phyloP scores from a whole-genome alignment of 148 eudicot species.

The Cornus controversa region DNA sequence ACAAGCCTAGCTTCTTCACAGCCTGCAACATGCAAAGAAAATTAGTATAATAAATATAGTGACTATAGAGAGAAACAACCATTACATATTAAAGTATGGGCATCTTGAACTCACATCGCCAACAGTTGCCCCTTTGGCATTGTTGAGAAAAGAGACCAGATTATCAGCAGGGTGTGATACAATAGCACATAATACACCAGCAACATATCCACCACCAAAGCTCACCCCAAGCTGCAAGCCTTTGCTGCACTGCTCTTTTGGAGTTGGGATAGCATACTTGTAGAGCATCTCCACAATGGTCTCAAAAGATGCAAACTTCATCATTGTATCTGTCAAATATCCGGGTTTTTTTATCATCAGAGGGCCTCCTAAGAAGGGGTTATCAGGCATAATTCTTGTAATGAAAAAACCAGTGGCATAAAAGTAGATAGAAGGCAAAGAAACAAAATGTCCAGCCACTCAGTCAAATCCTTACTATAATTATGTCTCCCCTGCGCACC shows the following conservation, averaged over 20 bases:
- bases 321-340: constrained; percentile 36
- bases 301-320: constrained; percentile 44
- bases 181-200: constrained; percentile 32
- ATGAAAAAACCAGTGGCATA: not conserved
- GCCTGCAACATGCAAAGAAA: constrained; percentile 18
- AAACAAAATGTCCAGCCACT: not conserved
- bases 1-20: constrained; percentile 28
- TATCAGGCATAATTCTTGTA: not conserved
- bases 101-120: constrained; percentile 25
- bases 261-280: constrained; percentile 35
- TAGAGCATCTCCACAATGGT: constrained; percentile 33
- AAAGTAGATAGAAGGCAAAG: not conserved
- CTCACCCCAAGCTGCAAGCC: constrained; percentile 40
- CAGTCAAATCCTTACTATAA: not conserved
- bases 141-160: constrained; percentile 41
- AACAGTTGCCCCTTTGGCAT: constrained; percentile 38
- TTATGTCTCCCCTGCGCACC: not conserved
- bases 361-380: not conserved
- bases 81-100: not conserved
- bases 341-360: constrained; percentile 7
- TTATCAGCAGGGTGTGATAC: constrained; percentile 44
- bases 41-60: not conserved
- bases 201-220: constrained; percentile 33
- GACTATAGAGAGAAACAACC: not conserved
- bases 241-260: constrained; percentile 41